Evolutionary conservation across 2,329 filamentous ascomycete genomes (phyloP).

Genomic region (Aspergillus eucalypticola): DNA sequence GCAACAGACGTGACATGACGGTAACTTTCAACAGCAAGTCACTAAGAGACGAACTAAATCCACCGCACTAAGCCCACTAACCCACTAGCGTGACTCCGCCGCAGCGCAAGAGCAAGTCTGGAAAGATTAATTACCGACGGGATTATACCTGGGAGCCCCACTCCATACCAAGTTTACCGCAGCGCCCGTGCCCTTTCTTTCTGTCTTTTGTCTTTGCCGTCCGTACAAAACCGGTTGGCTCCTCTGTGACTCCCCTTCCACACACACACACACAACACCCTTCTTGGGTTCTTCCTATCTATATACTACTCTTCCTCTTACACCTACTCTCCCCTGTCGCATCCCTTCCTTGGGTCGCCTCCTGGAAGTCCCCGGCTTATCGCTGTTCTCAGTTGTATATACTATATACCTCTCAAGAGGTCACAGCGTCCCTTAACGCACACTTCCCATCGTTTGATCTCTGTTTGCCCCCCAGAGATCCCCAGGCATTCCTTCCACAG

Average conservation of each 20-base stretch:
- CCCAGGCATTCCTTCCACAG: constrained; percentile 6
- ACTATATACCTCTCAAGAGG: background rate
- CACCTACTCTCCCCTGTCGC: background rate
- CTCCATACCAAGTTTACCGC: background rate
- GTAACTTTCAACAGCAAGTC: background rate
- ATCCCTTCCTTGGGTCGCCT: constrained; percentile 4
- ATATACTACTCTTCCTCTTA: background rate
- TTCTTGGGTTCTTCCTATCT: constrained; percentile 1
- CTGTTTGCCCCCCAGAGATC: constrained; percentile 1
- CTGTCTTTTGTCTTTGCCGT: background rate
- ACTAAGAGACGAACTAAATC: background rate
- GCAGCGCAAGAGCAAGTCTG: background rate
- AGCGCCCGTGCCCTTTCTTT: background rate
- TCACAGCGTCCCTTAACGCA: too few relatives aligned
- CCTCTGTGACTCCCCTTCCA: background rate
- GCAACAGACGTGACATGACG: background rate
- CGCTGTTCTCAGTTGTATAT: background rate
- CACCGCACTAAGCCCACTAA: background rate
- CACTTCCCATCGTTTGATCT: background rate
- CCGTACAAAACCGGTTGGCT: constrained; percentile 15
- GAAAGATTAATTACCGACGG: background rate
- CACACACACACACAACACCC: background rate
- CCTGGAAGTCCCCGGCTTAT: background rate
- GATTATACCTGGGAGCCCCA: background rate
- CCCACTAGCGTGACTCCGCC: constrained; percentile 7